Base-by-base conservation (phyloP, 495 filamentous ascomycete genomes). In the Penicillium atrosanguineum region DNA sequence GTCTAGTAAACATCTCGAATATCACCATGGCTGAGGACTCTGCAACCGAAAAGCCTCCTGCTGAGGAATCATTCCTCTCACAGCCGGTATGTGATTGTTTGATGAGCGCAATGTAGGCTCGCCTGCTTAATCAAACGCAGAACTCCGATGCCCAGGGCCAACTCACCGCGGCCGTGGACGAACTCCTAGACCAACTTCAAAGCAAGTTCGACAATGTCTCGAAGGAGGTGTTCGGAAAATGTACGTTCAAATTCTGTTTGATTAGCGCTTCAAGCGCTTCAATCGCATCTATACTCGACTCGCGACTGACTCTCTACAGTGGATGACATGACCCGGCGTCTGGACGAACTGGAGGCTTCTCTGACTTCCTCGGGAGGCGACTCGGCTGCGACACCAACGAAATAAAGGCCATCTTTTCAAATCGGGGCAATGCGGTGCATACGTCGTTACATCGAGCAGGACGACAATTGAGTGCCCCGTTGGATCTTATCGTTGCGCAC, bases 321-420 rank as follows among this genome's bases (percentile, higher is more conserved):
- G 85, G 93, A 97, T 61, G 94, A 96, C 50, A 97, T 97, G 93
- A 86, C 90, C 12, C 79, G 86, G 53, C 87, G 93, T 16, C 72
- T 97, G 5, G 93, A 97, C 65, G 89, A 87, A 45, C 81, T 97
- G 31, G 93, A 97, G 69, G 78, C 87, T 39, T 85, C 86, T 36
- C 55, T 76, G 31, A 62, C 57, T 18, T 50, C 62, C 31, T 51
- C 56, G 2, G 42, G 44, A 6, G 49, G 36, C 19, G 62, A 62
- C 16, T 21, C 66, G 41, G 52, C 58, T 11, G 46, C 60, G 11
- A 59, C 52, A 11, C 58, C 61, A 37, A 44, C 59, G 21, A 63
- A 67, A 60, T 71, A 53, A 61, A 11, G 3, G 12, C 23, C 40
- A 20, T 11, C 14, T 15, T 11, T 42, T 46, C 19, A 6, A 14